Percentiles rank a stretch among this genome's conserved stretches.
These are phyloP conservation scores for Aspergillus leporis DNA, from an alignment of 495 filamentous ascomycete species.

Conservation along the genomic window DNA sequence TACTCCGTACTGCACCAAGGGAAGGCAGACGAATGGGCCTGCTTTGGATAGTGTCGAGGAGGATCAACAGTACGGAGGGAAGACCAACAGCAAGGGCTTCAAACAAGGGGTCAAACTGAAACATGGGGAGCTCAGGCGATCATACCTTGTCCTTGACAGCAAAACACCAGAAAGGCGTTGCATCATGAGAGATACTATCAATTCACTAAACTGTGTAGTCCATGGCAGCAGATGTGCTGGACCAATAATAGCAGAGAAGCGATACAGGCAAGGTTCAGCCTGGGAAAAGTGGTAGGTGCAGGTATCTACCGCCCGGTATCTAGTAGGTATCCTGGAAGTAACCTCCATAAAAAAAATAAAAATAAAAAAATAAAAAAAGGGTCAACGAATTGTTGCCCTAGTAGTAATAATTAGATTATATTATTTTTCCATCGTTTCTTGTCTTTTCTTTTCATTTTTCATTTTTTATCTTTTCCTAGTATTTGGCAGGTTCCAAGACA, in stretches of 20 bases:
- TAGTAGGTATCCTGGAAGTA: no score
- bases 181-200: background rate
- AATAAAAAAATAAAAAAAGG: no score
- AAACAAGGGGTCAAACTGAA: background rate
- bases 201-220: background rate
- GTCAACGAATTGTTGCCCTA: no score
- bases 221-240: background rate
- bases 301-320: no score
- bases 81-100: slow-evolving; percentile 2
- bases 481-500: no score
- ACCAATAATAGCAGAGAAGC: background rate
- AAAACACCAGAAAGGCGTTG: background rate
- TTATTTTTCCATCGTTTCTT: no score
- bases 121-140: background rate
- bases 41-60: background rate
- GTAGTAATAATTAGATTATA: no score
- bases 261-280: background rate
- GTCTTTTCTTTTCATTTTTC: no score
- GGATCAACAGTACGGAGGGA: background rate
- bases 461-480: no score
- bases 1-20: background rate
- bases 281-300: no score
- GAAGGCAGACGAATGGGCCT: background rate
- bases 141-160: background rate
- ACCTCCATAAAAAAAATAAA: no score